Evolutionary conservation across 2,329 filamentous ascomycete genomes (phyloP), one percentile per base, ranked within the genome.

Genomic region (Claviceps pazoutovae): DNA sequence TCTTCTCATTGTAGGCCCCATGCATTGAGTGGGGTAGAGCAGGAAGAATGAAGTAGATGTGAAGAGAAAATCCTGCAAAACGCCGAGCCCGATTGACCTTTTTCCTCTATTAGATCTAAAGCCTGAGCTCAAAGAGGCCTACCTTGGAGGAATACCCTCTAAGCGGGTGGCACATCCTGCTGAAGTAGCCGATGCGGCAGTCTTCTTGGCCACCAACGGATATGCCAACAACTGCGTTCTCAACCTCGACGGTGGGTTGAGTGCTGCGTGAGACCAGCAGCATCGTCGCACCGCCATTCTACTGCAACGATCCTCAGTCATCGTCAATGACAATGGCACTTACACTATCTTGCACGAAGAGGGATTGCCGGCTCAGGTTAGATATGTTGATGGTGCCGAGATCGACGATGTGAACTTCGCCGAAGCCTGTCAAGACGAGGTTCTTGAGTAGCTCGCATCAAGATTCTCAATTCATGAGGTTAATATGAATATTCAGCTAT

Each of bases 381-480:
- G 89, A 95, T 21, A 98, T 77, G 65, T 98, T 93, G 70, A 98
- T 97, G 1, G 93, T 98, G 67, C 98, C 93, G 54, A 98, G 85
- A 68, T 98, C 93, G 59, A 98, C 88, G 46, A 97, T 84, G 67
- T 95, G 87, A 49, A 97, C 83, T 70, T 95, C 86, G 58, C 88
- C 88, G 60, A 95, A 98, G 58, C 91, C 90, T 44, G 83, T 86
- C 47, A 95, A 82, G 45, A 91, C 88, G 53, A 98, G 82, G 68
- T 97, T 95, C 75, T 98, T 98, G 57, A 98, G 80, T 7, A 98
- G 78, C 71, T 98, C 93, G 71, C 93, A 98, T 60, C 93, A 26
- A 26, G 5, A 7, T 26, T 26, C 6, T 26, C 23, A 26, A 26
- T 26, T 6, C 23, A 26, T 26, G 23, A 23, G 23, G 5, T 26